Base-by-base conservation (phyloP, 2,329 filamentous ascomycete genomes). In the Colletotrichum cuscutae region DNA sequence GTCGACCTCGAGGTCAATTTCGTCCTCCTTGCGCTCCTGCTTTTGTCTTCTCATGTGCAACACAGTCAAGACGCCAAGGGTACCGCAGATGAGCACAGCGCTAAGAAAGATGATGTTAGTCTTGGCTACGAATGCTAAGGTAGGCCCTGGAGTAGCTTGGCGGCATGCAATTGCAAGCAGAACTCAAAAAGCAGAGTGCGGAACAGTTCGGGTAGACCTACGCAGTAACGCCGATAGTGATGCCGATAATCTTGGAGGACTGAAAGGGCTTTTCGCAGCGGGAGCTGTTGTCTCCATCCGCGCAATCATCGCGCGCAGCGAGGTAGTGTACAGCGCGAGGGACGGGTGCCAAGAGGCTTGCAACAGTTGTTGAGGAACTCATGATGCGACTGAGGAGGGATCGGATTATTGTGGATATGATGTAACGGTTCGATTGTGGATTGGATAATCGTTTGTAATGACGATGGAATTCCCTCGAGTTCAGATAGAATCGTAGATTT, bases 221-320 rank as follows among this genome's bases (percentile, higher is more conserved):
- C 70, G 66, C 66, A 11, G 70, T 72, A 49, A 70, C 26, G 19
- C 70, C 66, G 28, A 69, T 35, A 35, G 70, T 70, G 56, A 70
- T 70, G 19, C 59, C 59, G 13, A 72, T 61, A 37, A 70, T 72
- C 56, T 70, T 72, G 46, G 66, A 58, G 13, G 70, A 70, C 42
- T 63, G 15, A 28, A 37, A 61, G 60, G 70, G 70, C 22, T 72
- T 72, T 46, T 72, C 70, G 46, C 70, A 72, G 28, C 66, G 70
- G 19, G 54, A 13, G 66, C 60, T 61, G 26, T 6, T 65, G 54
- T 70, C 60, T n/a, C 56, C 66, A 9, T 35, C 12, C 12, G 64
- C 70, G 24, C 70, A 72, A 15, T 59, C 46, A 13, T 72, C 70
- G 24, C 70, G 70, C 28, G 54, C 66, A 26, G 54, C 60, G 26